These are phyloP conservation scores for Aspergillus brunneoviolaceus DNA, from an alignment of 2,329 filamentous ascomycete species.

Conservation along the genomic window DNA sequence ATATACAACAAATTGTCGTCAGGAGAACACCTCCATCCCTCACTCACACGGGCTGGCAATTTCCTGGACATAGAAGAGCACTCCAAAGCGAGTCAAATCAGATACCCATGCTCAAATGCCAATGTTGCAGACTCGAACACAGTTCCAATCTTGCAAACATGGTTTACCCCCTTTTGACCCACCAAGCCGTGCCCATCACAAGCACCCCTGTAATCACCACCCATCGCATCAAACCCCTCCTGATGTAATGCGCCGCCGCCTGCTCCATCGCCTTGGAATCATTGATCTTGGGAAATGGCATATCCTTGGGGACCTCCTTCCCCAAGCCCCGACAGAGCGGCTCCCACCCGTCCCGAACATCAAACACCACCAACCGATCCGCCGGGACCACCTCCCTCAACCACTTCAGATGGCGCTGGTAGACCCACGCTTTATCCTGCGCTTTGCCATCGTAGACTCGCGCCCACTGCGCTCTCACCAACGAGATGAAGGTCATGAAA, in stretches of 20 bases:
- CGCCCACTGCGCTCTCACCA: slow-evolving; percentile 22
- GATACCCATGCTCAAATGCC: too few species aligned
- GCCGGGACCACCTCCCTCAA: slow-evolving; percentile 28
- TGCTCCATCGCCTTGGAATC: slow-evolving; percentile 27
- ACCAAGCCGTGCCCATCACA: neutral
- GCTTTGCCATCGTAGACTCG: slow-evolving; percentile 14
- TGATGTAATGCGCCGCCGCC: slow-evolving; percentile 22
- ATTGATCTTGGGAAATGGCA: slow-evolving; percentile 41
- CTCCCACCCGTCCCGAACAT: slow-evolving; percentile 47
- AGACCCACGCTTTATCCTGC: slow-evolving; percentile 5
- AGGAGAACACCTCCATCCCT: too few species aligned
- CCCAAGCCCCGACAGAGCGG: slow-evolving; percentile 48
- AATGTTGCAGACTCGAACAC: too few species aligned
- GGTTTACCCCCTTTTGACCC: neutral
- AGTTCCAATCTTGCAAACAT: neutral
- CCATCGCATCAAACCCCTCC: slow-evolving; percentile 31
- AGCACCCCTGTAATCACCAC: slow-evolving; percentile 18
- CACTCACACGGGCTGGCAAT: too few species aligned
- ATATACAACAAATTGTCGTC: too few species aligned
- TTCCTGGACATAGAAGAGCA: too few species aligned
- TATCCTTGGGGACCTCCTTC: slow-evolving; percentile 35
- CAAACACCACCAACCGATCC: slow-evolving; percentile 38
- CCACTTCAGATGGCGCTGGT: slow-evolving; percentile 26
- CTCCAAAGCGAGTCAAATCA: too few species aligned
- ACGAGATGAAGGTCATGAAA: slow-evolving; percentile 20